Base-by-base conservation (phyloP, 1,284 basidiomycete genomes). In the Phlebopus sp. region DNA sequence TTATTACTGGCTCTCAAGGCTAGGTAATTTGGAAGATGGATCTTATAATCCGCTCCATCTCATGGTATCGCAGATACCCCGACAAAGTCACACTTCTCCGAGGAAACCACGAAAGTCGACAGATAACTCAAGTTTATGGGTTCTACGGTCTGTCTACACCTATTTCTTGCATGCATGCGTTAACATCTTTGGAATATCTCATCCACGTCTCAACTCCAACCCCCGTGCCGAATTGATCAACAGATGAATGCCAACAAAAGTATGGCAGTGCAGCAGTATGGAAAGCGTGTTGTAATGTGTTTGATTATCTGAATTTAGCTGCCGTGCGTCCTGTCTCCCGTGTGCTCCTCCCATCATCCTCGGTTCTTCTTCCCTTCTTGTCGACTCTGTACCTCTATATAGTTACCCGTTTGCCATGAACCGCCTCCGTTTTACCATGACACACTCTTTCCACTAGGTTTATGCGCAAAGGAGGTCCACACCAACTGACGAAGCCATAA, bases 111-210 rank as follows among this genome's bases (percentile, higher is more conserved):
- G 96, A 97, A 69, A 91, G 86, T 59, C 75, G 96, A 56, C 95
- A 97, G 66, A 97, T 98, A 59, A 98, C 96, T 1, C 95, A 98
- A 63, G 95, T 97, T 2, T 98, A 98, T 56, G 95, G 95, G 13
- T 98, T 98, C 69, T 98, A 97, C 64, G 93, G 93, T 93, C 48
- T 50, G 82, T 66, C 5, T 31, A 13, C 42, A 4, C 35, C 38
- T 31, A 9, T 25, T 9, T 41, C 30, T n/a, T n/a, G 21, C 23
- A 37, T 23, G 39, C 25, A 37, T 19, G 10, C 14, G 23, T 14
- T 21, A 4, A 35, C 37, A 4, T 29, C 8, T 29, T n/a, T n/a
- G n/a, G n/a, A n/a, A n/a, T n/a, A n/a, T n/a, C n/a, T 7, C 21
- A 23, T 23, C 32, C 32, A 32, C 30, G 19, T 14, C 18, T 30